These are phyloP conservation scores for Leishmania tarentolae DNA, from an alignment of 208 protist species.

Conservation along the genomic window DNA sequence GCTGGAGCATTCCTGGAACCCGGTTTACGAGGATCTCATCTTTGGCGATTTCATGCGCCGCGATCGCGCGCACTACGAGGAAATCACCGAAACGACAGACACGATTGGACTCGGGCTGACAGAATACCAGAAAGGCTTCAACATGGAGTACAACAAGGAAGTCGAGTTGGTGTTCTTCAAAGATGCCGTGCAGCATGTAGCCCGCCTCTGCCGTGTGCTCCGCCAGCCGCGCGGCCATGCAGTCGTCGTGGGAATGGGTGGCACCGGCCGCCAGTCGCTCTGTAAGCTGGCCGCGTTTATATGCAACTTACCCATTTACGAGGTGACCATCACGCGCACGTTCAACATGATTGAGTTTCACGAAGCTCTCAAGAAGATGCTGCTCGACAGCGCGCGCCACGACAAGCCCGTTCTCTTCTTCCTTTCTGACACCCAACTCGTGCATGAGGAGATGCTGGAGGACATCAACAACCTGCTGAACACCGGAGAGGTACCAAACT, in stretches of 20 bases:
- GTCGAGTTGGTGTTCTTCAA: conserved; percentile 97
- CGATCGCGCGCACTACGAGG: conserved; percentile 86
- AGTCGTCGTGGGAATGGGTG: conserved; percentile 97
- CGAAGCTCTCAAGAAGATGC: conserved; percentile 92
- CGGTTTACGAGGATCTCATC: conserved; percentile 68
- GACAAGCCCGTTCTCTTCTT: conserved; percentile 94
- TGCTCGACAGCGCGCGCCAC: conserved; percentile 85
- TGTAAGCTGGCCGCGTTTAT: conserved; percentile 95
- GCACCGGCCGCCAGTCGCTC: conserved; percentile 95
- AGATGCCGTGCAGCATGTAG: conserved; percentile 96
- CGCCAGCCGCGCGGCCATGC: conserved; percentile 97
- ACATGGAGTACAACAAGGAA: conserved; percentile 90
- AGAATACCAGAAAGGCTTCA: conserved; percentile 94
- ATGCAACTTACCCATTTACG: conserved; percentile 87
- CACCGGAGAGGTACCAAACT: conserved; percentile 96
- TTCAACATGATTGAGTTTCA: conserved; percentile 95
- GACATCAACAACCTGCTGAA: conserved; percentile 98
- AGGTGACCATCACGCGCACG: conserved; percentile 89
- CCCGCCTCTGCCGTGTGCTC: conserved; percentile 95
- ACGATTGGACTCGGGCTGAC: conserved; percentile 56
- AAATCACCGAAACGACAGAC: conserved; percentile 53
- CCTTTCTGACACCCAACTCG: conserved; percentile 95
- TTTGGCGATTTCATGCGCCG: conserved; percentile 94
- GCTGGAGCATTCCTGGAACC: conserved; percentile 71
- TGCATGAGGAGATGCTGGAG: conserved; percentile 96